Base-by-base conservation (phyloP, 352 stramenopile genomes). In the Saprolegnia parasitica region DNA sequence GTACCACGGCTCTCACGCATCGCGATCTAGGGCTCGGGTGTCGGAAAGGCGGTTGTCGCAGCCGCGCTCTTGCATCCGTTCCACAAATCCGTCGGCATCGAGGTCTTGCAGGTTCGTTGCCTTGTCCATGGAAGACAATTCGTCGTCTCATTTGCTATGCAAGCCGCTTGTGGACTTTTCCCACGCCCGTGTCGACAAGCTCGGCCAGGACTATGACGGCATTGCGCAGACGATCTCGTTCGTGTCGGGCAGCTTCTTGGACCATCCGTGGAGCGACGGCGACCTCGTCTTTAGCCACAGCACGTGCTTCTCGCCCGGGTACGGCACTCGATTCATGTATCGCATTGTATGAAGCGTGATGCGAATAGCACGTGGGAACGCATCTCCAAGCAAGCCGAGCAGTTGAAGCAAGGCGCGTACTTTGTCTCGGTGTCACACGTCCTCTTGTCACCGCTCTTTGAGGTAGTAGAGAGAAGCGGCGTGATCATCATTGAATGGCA, bases 401-500 rank as follows among this genome's bases (percentile, higher is more conserved):
- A 90, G 68, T 77, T 95, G 32, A 93, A 92, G 72, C 87, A 95
- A 65, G 87, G 87, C 55, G 78, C 85, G 21, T 95, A 80, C 75
- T 92, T 95, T 63, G 76, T 95, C 50, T 93, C 87, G 35, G 91
- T 85, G 52, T 91, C 84, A 3, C 85, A 93, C 52, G 72, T 95
- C 52, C 71, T 95, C 29, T 74, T 81, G 21, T 89, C 87, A 0
- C 84, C 82, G 35, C 65, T 95, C 26, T 95, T 93, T 57, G 87
- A 95, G 73, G 85, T 95, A 58, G 74, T 18, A 60, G 20, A 32
- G 58, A 93, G 40, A 87, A 89, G 73, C 61, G 29, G 29, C 29
- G 29, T 35, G 5, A 6, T 6, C 52, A 79, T 42, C 83, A 81
- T 35, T 89, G 91, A 66, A 49, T 15, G 21, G n/a, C 0, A 54